Base-by-base conservation (phyloP, 805 yeast species). In the Lipomyces chichibuensis region DNA sequence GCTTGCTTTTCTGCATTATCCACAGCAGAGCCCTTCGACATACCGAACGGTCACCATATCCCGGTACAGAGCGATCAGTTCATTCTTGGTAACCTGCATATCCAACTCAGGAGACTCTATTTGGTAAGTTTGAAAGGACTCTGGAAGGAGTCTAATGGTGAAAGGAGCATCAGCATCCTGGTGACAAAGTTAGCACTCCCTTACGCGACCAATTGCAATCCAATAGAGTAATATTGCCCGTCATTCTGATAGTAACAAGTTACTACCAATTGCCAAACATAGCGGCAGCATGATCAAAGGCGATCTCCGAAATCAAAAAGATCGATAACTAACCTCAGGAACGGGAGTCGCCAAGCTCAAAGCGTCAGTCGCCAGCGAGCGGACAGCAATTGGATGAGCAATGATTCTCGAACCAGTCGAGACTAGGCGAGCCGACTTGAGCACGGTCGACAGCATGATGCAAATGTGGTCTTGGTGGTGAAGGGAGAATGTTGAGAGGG, bases 11-110 rank as follows among this genome's bases (percentile, higher is more conserved):
- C 65, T 14, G 55, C 57, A n/a, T 3, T n/a, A 14, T 63, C 3
- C n/a, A 20, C 29, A 8, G n/a, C 9, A 23, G 14, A n/a, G 46
- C 3, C 32, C 29, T 5, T 2, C 11, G 4, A 64, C 72, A 32
- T 52, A 69, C 72, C 83, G 81, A 43, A 94, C 88, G 73, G 89
- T 81, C 73, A 89, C 87, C 98, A 95, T 93, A 79, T 94, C 97
- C 83, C 92, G 90, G 87, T 93, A 95, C 97, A 95, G 92, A 77
- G 92, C 87, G 76, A 95, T 83, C 75, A 95, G 81, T 65, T 88
- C 85, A 61, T 85, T 84, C 85, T 92, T 92, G 75, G 91, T 88
- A 65, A 97, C 89, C 80, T 88, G 88, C 78, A 90, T 89, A 62
- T 83, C 80, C 76, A 90, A 82, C 60, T 84, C 84, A 29, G 84